A percentile compares a stretch with the other conserved stretches of the same genome.
These are phyloP conservation scores for Talaromyces sp. DNA, from an alignment of 2,329 filamentous ascomycete species.

Conservation along the genomic window DNA sequence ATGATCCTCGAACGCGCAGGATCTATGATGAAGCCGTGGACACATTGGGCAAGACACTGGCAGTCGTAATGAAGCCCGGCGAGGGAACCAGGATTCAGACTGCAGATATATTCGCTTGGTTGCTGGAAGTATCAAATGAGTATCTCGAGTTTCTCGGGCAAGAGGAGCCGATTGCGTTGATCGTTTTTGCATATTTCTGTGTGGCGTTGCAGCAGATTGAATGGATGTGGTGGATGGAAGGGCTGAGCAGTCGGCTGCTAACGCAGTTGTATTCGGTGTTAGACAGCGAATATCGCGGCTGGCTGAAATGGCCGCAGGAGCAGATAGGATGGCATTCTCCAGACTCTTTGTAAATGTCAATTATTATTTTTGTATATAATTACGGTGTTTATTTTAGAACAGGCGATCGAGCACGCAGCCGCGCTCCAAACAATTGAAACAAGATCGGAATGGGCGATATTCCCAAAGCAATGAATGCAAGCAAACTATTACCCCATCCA, in stretches of 20 bases:
- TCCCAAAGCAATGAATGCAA: neutral
- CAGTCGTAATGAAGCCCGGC: constrained; percentile 10
- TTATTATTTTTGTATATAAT: neutral
- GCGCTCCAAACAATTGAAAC: neutral
- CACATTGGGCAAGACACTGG: constrained; percentile 18
- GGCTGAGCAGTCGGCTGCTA: constrained; percentile 22
- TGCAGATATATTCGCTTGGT: constrained; percentile 24
- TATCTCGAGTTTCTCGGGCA: constrained; percentile 21
- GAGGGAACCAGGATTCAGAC: constrained; percentile 19
- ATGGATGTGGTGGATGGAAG: constrained; percentile 28
- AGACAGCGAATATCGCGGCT: constrained; percentile 22
- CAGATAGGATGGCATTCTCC: constrained; percentile 24
- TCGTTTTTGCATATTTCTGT: constrained; percentile 25
- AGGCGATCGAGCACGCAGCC: neutral
- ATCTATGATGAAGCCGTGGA: constrained; percentile 20
- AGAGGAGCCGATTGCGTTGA: constrained; percentile 21
- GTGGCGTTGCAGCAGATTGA: constrained; percentile 23
- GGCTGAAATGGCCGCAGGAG: constrained; percentile 25
- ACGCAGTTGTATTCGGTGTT: constrained; percentile 21
- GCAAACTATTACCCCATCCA: neutral
- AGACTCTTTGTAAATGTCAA: neutral
- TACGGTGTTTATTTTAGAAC: neutral
- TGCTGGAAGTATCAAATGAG: constrained; percentile 22
- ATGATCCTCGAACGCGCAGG: neutral
- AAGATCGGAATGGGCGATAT: neutral